Evolutionary conservation across 2,329 filamentous ascomycete genomes (phyloP).

Genomic region (Cercospora canescens): DNA sequence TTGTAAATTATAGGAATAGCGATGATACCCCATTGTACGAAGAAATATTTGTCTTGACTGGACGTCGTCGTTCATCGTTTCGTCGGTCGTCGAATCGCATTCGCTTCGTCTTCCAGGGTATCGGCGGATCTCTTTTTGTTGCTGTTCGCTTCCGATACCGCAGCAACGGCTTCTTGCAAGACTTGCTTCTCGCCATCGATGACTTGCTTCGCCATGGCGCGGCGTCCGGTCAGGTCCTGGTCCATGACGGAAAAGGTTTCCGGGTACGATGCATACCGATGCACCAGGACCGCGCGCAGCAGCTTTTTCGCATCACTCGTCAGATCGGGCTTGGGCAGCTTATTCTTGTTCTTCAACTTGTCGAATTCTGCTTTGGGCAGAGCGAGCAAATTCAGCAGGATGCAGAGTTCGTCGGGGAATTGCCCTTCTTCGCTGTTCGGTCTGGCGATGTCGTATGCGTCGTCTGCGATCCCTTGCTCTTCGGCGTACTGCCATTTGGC

Average conservation of each 20-base stretch:
- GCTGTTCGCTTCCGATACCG: conserved; percentile 16
- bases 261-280: conserved; percentile 54
- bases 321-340: conserved; percentile 43
- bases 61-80: conserved; percentile 18
- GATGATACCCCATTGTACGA: conserved; percentile 27
- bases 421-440: conserved; percentile 35
- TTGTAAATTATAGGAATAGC: conserved; percentile 26
- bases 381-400: conserved; percentile 48
- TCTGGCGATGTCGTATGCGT: conserved; percentile 63
- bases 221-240: conserved; percentile 47
- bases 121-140: conserved; percentile 27
- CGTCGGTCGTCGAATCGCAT: conserved; percentile 20
- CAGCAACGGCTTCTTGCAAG: conserved; percentile 52
- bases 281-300: conserved; percentile 41
- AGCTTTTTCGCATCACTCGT: conserved; percentile 40
- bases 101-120: conserved; percentile 25
- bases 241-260: conserved; percentile 28
- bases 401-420: conserved; percentile 44
- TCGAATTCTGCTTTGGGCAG: conserved; percentile 43
- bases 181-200: conserved; percentile 72
- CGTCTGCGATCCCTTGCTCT: conserved; percentile 66
- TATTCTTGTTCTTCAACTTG: conserved; percentile 42
- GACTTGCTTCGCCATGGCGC: conserved; percentile 63
- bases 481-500: conserved; percentile 55
- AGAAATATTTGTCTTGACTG: conserved; percentile 14